Conservation (phyloP, 164 flowering plant genomes). For the Taxillus chinensis region DNA sequence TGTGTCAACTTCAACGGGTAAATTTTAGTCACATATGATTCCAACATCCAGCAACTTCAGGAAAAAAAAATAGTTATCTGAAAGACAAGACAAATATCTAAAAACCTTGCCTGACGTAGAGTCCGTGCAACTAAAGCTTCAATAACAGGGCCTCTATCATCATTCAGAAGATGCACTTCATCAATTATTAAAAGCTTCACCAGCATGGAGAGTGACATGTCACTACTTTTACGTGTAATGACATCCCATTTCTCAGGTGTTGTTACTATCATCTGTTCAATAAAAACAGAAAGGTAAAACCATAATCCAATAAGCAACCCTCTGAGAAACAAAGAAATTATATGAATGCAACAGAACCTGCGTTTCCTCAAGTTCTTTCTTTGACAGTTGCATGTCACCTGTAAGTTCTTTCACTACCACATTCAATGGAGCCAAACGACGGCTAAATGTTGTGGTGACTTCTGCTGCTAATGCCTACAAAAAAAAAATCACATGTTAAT, state of each 20-base stretch:
- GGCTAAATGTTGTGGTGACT: slow-evolving; percentile 84
- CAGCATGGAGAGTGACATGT: slow-evolving; percentile 91
- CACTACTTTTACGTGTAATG: slow-evolving; percentile 98
- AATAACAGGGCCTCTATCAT: slow-evolving; percentile 97
- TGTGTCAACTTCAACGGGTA: too few species aligned
- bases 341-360: slow-evolving; percentile 38
- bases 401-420: slow-evolving; percentile 90
- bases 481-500: slow-evolving; percentile 6
- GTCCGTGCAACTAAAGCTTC: slow-evolving; percentile 98
- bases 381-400: slow-evolving; percentile 97
- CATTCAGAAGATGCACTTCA: slow-evolving; percentile 97
- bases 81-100: slow-evolving; percentile 1
- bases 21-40: too few species aligned
- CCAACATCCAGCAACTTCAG: not conserved
- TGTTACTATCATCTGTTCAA: slow-evolving; percentile 91
- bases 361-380: slow-evolving; percentile 85
- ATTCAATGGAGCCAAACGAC: slow-evolving; percentile 82
- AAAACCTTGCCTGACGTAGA: slow-evolving; percentile 72
- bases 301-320: slow-evolving; percentile 5
- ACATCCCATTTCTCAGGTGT: slow-evolving; percentile 99
- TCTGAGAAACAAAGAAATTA: not conserved
- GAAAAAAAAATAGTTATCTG: not conserved
- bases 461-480: slow-evolving; percentile 94
- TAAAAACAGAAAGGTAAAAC: not conserved
- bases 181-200: slow-evolving; percentile 96